These are phyloP conservation scores for Hordeum vulgare DNA, from an alignment of 176 grass and related monocot genomes.

Conservation along the genomic window DNA sequence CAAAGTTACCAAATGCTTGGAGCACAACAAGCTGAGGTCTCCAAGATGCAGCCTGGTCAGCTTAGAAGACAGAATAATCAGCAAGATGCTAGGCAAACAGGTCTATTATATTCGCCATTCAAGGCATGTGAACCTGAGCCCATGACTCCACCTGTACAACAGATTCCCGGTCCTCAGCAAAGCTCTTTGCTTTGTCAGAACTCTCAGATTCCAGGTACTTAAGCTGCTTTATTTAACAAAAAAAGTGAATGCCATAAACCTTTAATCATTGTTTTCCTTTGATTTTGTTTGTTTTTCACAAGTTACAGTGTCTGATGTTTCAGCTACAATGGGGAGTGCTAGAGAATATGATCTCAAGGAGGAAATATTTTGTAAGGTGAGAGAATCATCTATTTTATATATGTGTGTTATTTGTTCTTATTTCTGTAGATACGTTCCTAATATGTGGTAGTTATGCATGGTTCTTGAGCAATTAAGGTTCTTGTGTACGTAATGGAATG, in stretches of 20 bases:
- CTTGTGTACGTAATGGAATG: background rate
- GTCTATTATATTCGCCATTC: background rate
- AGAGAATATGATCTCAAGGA: constrained; percentile 1
- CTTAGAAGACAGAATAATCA: background rate
- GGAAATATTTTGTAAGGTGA: constrained; percentile 22
- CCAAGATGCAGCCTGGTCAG: background rate
- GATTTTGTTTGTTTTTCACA: background rate
- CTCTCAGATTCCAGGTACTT: constrained; percentile 13
- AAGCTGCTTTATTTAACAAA: background rate
- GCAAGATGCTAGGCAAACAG: background rate
- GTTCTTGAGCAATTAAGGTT: background rate
- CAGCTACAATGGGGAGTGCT: background rate
- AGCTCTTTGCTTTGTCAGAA: background rate
- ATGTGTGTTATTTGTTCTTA: background rate
- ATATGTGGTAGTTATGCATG: background rate
- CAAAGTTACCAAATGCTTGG: background rate
- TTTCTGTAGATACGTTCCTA: background rate
- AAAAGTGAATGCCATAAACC: background rate
- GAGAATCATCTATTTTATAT: background rate
- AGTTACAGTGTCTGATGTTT: background rate
- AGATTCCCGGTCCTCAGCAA: background rate
- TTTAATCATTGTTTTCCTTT: background rate
- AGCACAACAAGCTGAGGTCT: background rate
- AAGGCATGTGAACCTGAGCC: background rate
- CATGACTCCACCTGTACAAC: background rate